Evolutionary conservation across 768 basidiomycete species (phyloP), one percentile per base, ranked within the genome.

Genomic region (Collybia sp.): DNA sequence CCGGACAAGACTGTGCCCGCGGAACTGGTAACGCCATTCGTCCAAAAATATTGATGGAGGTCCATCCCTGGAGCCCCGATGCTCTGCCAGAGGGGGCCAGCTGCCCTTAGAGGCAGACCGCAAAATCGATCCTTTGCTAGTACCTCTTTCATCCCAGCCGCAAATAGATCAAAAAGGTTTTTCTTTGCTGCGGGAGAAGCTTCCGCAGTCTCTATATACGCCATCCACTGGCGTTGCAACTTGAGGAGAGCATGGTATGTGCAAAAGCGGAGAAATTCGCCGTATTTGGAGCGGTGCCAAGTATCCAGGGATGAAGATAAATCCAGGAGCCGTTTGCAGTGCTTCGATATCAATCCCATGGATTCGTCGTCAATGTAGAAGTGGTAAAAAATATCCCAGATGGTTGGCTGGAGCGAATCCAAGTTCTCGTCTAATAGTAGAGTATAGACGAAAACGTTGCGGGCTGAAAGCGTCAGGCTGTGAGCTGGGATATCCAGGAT

Each of bases 321-420:
- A 3, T 59, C 54, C 12, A 68, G 38, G 12, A 79, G 68, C 43
- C 62, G 67, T 5, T 50, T 49, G 48, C 70, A 75, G 30, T 78
- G 77, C 0, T 50, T 39, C 2, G 62, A 42, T 15, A 80, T 45
- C n/a, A 63, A 40, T 1, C 56, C 40, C 12, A 66, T 53, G 0
- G 70, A 59, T 2, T 30, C 20, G 18, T 70, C 50, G 57, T 77
- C 70, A 12, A 80, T 48, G 46, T 65, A 72, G 36, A 77, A 57
- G 50, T 79, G 72, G 48, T 69, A 77, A 58, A 75, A 80, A 2
- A 75, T 66, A 43, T 71, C 66, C 74, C 73, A 80, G 8, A 68
- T 52, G 8, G 20, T 47, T 2, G 40, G 40, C 9, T 53, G 44
- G 3, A 48, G 53, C 16, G 43, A 36, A 2, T 49, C 12, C 0